phyloP scores from a whole-genome alignment of 305 asterid species.

The Fraxinus dipetala region DNA sequence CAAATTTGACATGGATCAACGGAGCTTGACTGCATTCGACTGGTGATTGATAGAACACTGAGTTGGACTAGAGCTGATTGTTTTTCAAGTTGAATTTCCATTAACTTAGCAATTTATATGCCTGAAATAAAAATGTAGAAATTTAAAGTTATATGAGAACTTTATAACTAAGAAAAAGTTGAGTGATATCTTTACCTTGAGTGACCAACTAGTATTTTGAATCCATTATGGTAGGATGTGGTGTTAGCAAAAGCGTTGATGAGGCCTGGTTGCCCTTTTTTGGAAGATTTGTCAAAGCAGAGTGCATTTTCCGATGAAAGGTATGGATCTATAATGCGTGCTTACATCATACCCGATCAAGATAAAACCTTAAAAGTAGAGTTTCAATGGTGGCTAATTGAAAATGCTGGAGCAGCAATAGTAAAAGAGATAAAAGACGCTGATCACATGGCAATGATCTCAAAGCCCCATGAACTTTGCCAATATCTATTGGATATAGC shows the following conservation, averaged over 20 bases:
- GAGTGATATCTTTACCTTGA: no score
- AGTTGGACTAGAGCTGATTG: neutral
- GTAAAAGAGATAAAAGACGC: neutral
- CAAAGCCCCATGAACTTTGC: neutral
- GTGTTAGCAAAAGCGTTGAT: no score
- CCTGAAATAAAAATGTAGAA: no score
- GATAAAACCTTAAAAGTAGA: slow-evolving; percentile 5
- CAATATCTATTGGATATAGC: neutral
- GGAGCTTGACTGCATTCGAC: neutral
- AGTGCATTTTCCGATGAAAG: no score
- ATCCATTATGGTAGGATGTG: no score
- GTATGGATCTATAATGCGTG: neutral
- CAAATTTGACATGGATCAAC: neutral
- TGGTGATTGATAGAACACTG: neutral
- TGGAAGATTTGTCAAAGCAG: no score
- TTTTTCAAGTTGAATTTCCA: no score
- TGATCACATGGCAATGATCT: neutral
- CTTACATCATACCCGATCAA: neutral
- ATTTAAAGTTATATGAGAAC: no score
- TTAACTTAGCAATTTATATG: no score
- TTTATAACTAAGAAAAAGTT: no score
- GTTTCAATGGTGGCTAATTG: slow-evolving; percentile 22
- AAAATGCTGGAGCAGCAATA: neutral
- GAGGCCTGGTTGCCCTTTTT: no score
- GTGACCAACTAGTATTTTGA: no score